Conservation (phyloP, 306 rosid genomes). For the Prunus padus region DNA sequence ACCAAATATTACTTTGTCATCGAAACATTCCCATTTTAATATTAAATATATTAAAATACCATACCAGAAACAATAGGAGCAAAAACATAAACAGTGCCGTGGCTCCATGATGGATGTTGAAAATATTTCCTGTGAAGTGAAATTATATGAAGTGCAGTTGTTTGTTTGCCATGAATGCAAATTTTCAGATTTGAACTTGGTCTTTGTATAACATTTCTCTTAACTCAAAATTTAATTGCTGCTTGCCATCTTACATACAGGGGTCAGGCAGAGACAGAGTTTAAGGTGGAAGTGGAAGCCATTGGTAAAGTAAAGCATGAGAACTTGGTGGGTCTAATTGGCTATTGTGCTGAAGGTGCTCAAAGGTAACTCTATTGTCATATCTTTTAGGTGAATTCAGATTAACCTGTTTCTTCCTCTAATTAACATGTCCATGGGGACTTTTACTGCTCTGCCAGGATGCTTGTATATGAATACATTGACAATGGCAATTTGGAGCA, state of each 20-base stretch:
- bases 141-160: neutral
- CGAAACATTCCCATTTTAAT: neutral
- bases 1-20: constrained; percentile 4
- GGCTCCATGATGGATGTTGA: neutral
- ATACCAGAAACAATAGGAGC: neutral
- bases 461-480: constrained; percentile 92
- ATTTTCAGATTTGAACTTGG: neutral
- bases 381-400: constrained; percentile 5
- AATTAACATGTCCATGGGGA: neutral
- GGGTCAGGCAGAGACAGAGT: constrained; percentile 98
- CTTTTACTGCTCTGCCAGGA: constrained; percentile 44
- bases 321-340: constrained; percentile 89
- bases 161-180: neutral
- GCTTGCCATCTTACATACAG: constrained; percentile 34
- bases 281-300: constrained; percentile 97
- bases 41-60: too few species aligned
- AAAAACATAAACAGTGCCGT: neutral
- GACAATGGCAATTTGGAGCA: constrained; percentile 97
- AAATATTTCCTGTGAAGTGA: neutral
- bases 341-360: constrained; percentile 91
- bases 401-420: neutral
- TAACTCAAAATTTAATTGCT: constrained; percentile 16
- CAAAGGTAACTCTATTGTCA: constrained; percentile 53
- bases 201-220: neutral
- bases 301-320: constrained; percentile 97